A percentile compares a stretch with the other conserved stretches of the same genome.
Evolutionary conservation across 352 stramenopile genomes (phyloP).

Genomic region (Phytophthora uliginosa): DNA sequence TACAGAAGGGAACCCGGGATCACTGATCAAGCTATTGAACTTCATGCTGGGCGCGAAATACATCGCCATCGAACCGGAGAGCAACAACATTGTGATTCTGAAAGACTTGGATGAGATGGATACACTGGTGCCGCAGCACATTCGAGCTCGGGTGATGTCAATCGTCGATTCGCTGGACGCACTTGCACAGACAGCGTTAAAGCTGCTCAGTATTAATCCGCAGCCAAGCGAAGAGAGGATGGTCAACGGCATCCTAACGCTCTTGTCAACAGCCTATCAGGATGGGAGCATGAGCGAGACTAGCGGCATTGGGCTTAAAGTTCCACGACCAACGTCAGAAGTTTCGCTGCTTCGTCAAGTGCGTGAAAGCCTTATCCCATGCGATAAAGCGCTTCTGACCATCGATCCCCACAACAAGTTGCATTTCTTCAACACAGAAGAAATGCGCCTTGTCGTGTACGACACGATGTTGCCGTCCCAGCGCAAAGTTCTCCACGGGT

Average conservation of each 20-base stretch:
- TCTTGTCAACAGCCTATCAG: conserved; percentile 50
- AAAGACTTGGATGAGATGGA: conserved; percentile 83
- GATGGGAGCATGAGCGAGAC: conserved; percentile 45
- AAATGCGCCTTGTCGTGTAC: conserved; percentile 63
- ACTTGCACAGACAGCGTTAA: conserved; percentile 70
- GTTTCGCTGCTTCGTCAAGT: conserved; percentile 61
- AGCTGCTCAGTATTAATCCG: conserved; percentile 73
- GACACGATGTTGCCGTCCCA: conserved; percentile 69
- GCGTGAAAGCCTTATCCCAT: conserved; percentile 67
- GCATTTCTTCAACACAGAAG: conserved; percentile 75
- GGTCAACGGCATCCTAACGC: conserved; percentile 61
- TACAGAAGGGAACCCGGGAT: conserved; percentile 73
- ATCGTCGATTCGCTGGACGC: conserved; percentile 66
- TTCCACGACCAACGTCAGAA: conserved; percentile 46
- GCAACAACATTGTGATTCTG: conserved; percentile 68
- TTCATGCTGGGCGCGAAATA: conserved; percentile 80
- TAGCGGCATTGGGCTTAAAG: conserved; percentile 46
- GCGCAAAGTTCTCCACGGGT: conserved; percentile 64
- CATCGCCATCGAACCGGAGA: conserved; percentile 58
- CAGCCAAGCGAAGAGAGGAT: conserved; percentile 71
- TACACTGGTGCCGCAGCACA: conserved; percentile 79
- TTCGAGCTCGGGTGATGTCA: conserved; percentile 75
- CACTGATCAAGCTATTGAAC: conserved; percentile 74
- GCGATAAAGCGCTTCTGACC: conserved; percentile 63
- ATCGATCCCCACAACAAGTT: conserved; percentile 61